phyloP scores from a whole-genome alignment of 2,329 filamentous ascomycete species.

The Paramyrothecium sp. region DNA sequence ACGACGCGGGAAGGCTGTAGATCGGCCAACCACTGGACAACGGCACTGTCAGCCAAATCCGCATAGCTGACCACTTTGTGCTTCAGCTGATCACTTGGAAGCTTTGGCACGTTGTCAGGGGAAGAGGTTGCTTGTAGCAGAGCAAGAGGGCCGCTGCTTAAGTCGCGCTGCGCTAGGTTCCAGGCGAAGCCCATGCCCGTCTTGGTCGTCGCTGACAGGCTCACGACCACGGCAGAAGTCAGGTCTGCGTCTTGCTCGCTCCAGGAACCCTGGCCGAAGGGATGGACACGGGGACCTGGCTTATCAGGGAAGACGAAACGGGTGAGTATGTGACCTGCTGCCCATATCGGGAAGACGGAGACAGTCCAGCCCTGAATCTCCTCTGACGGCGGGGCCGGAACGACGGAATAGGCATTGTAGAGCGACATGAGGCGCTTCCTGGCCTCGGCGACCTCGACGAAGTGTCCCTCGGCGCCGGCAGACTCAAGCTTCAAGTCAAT shows the following conservation, averaged over 20 bases:
- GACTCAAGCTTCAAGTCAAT: constrained; percentile 34
- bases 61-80: constrained; percentile 10
- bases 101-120: constrained; percentile 5
- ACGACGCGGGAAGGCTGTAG: constrained; percentile 13
- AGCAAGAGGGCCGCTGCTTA: constrained; percentile 13
- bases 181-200: constrained; percentile 24
- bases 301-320: constrained; percentile 28
- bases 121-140: constrained; percentile 24
- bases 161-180: constrained; percentile 15
- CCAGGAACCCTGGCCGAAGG: constrained; percentile 19
- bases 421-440: constrained; percentile 22
- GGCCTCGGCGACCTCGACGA: constrained; percentile 34
- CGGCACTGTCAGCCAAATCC: constrained; percentile 1
- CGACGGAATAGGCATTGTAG: constrained; percentile 41
- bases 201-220: constrained; percentile 25
- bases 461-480: constrained; percentile 22
- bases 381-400: constrained; percentile 4
- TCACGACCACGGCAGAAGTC: constrained; percentile 27
- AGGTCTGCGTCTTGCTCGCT: constrained; percentile 27
- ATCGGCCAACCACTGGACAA: constrained; percentile 8
- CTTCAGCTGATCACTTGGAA: neutral
- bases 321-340: constrained; percentile 27
- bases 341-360: constrained; percentile 18
- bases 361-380: constrained; percentile 3
- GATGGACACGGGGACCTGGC: constrained; percentile 14